These are phyloP conservation scores for Phlyctochytrium bullatum DNA, from an alignment of 192 early-diverging fungal genomes.

Conservation along the genomic window DNA sequence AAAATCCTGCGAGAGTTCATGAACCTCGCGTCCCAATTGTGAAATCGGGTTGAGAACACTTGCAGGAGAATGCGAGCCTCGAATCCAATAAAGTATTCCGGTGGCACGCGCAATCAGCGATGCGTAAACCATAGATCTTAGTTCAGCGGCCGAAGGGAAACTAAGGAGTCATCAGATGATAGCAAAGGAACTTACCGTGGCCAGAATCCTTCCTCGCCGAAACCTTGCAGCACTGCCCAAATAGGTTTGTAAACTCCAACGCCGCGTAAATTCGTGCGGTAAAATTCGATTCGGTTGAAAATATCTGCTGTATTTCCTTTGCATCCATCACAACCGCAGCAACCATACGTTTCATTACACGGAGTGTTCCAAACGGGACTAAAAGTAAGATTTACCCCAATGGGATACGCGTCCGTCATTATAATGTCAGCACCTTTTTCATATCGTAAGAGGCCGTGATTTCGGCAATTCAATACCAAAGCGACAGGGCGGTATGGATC, in stretches of 20 bases:
- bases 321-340: constrained; percentile 13
- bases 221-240: constrained; percentile 9
- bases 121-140: constrained; percentile 11
- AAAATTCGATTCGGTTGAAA: background rate
- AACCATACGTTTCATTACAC: constrained; percentile 9
- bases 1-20: background rate
- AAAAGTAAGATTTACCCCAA: background rate
- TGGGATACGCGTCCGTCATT: constrained; percentile 4
- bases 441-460: background rate
- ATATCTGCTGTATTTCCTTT: background rate
- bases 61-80: background rate
- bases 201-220: constrained; percentile 6
- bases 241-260: background rate
- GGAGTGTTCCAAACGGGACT: background rate
- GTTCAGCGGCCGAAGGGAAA: background rate
- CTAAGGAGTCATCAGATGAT: background rate
- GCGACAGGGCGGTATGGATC: constrained; percentile 17
- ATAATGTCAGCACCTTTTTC: background rate
- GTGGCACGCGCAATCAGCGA: background rate
- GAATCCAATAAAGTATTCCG: constrained; percentile 11
- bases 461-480: constrained; percentile 14
- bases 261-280: background rate
- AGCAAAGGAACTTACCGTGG: background rate
- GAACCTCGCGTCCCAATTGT: background rate
- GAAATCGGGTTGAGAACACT: background rate